Evolutionary conservation across 768 basidiomycete genomes (phyloP), one percentile per base, ranked within the genome.

Genomic region (Amanita rimosa): DNA sequence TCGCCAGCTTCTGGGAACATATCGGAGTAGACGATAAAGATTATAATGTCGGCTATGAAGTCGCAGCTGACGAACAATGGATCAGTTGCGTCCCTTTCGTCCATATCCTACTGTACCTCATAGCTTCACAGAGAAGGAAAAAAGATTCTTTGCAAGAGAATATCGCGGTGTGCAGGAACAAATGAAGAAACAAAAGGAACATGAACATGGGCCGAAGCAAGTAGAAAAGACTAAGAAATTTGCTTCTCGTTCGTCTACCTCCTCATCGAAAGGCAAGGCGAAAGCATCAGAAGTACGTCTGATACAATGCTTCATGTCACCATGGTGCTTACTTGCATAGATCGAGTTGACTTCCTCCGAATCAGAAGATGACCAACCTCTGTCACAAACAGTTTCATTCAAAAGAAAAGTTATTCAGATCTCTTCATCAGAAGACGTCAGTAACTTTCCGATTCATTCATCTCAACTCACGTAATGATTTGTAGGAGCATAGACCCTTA

Each of bases 1-100:
- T 85, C 21, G 52, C 60, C n/a, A 79, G 77, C 52, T 87, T 87
- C 58, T 83, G 80, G 80, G 58, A 62, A 4, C 70, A 81, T 45
- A 54, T 85, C 16, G 83, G 83, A 1, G 59, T 60, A 14, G 79
- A 85, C 50, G 58, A 83, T 46, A 43, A 69, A 0, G 79, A 83
- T 55, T 82, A 82, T 60, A 38, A 53, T 8, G 50, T 69, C 27
- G 81, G 78, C 6, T 64, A 74, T 39, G 62, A 62, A 11, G 59
- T 72, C 10, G 35, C 57, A n/a, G 74, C 83, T 13, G 56, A 58
- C 0, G 54, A 65, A 9, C 60, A 62, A 11, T 86, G 83, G 83
- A 85, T 85, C 17, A 61, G 85, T 85, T 43, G 52, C 58, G 62
- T 59, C 8, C 13, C 10, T 57, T 22, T 14, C 56, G 57, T 38